Evolutionary conservation across 495 filamentous ascomycete species (phyloP), one percentile per base, ranked within the genome.

Genomic region (Copromyces sp.): DNA sequence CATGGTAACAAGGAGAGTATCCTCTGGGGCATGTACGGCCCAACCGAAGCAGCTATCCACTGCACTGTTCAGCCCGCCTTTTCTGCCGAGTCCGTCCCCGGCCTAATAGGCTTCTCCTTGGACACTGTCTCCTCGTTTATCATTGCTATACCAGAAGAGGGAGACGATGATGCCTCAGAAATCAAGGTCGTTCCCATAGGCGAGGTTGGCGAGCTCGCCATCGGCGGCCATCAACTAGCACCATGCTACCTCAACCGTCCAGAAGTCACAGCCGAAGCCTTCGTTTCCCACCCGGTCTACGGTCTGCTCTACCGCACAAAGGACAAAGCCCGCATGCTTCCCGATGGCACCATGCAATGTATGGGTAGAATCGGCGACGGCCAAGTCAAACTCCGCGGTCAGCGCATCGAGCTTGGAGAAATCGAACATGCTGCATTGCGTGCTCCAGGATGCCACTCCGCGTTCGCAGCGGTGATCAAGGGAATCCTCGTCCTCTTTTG

Each of bases 1-100:
- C 76, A 77, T 38, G 77, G 81, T 2, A 76, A 73, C 0, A 75
- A 78, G 20, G 20, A 59, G 44, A 83, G 85, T 72, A 87, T 94
- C 39, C 86, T 97, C 0, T 90, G 91, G 83, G 92, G 88, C 0
- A 94, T 95, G 93, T 97, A 97, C 76, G 93, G 93, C 1, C 93
- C 93, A 12, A 95, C 93, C 0, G 93, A 95, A 81, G 91, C 91
- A 16, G 85, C 93, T 1, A 94, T 97, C 65, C 93, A 97, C 72
- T 86, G 84, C 69, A 85, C 84, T 2, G 70, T 86, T 3, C 83
- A 85, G 59, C 75, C 81, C 4, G 76, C 80, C 0, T 81, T 83
- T 59, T 38, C 73, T 1, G 71, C 69, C 8, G 71, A 78, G n/a
- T 85, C 84, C n/a, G 80, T 82, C 16, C 85, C 89, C 24, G 86